phyloP scores from a whole-genome alignment of 2,329 filamentous ascomycete species.

The Trichophyton simii region DNA sequence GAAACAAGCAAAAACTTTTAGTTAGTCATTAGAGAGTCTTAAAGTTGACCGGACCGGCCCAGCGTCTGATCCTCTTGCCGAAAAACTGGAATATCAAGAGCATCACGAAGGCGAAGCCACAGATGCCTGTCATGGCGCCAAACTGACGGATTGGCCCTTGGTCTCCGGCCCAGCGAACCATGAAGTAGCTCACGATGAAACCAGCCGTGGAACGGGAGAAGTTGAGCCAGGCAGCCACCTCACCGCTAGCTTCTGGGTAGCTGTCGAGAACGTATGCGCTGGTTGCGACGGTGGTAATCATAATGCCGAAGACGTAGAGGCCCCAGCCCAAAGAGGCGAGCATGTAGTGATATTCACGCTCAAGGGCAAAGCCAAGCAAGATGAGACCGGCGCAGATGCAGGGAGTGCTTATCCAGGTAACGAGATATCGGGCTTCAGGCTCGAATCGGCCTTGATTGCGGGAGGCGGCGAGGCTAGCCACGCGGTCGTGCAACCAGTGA shows the following conservation, averaged over 20 bases:
- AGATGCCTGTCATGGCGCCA: constrained; percentile 37
- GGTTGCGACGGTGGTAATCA: constrained; percentile 42
- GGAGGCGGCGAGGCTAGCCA: constrained; percentile 36
- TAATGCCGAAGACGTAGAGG: constrained; percentile 44
- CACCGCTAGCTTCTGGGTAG: constrained; percentile 45
- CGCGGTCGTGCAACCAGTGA: constrained; percentile 45
- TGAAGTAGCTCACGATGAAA: constrained; percentile 42
- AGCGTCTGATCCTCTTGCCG: constrained; percentile 29
- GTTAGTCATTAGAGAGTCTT: constrained; percentile 14
- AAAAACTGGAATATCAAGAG: constrained; percentile 25
- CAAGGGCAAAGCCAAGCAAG: constrained; percentile 42
- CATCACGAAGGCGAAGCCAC: constrained; percentile 26
- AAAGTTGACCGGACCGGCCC: constrained; percentile 27
- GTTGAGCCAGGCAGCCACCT: constrained; percentile 43
- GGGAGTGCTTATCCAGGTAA: constrained; percentile 36
- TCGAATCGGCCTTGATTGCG: constrained; percentile 42
- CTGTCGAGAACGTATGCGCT: constrained; percentile 43
- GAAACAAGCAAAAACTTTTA: neutral
- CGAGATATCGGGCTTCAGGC: constrained; percentile 43
- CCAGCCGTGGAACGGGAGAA: constrained; percentile 39
- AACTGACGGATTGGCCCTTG: constrained; percentile 36
- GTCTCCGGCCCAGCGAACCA: constrained; percentile 38
- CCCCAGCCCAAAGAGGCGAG: constrained; percentile 39
- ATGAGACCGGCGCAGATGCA: constrained; percentile 41
- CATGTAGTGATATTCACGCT: constrained; percentile 42